Base-by-base conservation (phyloP, 306 rosid species). In the Sicyos edulis region DNA sequence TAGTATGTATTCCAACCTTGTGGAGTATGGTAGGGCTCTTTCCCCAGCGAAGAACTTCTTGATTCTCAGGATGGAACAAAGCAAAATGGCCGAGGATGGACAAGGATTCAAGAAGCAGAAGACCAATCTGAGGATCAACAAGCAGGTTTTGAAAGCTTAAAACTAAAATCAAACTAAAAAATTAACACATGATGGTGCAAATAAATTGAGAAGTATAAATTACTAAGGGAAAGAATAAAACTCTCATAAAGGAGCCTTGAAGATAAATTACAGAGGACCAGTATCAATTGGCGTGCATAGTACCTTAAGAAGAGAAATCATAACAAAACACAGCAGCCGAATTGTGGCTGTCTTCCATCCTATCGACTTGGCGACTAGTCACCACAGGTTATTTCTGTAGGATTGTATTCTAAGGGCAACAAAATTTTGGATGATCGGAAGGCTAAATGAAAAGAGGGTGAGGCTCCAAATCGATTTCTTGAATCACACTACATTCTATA, bases 21-120 rank as follows among this genome's bases (percentile, higher is more conserved):
- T 93, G 97, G 60, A 93, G 91, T 76, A 93, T 89, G 66, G 97
- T 93, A 73, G 98, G 98, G 75, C 97, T 84, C 83, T 88, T 91
- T 80, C 97, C 98, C 98, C 98, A 90, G 70, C 95, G 81, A 77
- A 93, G 97, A 78, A 93, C 98, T 13, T 96, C 95, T 80, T 93
- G 98, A 81, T 93, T 93, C 64, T 88, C 92, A 13, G 84, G 88
- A 80, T 93, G 97, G 80, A 93, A 91, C 79, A 93, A 76, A 15
- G 98, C 89, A 88, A 93, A 88, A 83, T 93, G 95, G 66, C 91
- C 89, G 53, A 93, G 92, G 77, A 93, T 96, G 24, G 86, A 88
- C 42, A 93, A 75, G 26, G 97, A 83, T 74, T 93, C 98, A 49
- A 93, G 92, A 73, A 88, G 85, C 75, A 93, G 96, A 63, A 83